These are phyloP conservation scores for Cajanus cajan DNA, from an alignment of 306 rosid genomes.

Conservation along the genomic window DNA sequence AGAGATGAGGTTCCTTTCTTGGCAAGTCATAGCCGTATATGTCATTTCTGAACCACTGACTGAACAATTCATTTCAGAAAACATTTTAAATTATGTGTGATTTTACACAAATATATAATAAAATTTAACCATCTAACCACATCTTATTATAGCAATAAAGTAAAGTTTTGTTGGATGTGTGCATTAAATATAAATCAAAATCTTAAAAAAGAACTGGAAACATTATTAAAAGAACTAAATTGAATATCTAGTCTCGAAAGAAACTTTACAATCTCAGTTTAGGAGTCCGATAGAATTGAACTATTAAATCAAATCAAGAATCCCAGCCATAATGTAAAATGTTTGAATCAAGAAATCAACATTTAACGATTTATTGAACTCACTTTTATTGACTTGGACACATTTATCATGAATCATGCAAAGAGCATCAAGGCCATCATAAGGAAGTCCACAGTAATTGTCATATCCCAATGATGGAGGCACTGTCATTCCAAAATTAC, in stretches of 20 bases:
- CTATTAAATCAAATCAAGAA: no score
- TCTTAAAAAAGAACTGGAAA: background rate
- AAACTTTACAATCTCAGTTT: background rate
- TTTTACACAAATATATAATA: background rate
- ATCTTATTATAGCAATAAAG: no score
- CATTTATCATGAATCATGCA: constrained; percentile 82
- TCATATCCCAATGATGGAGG: constrained; percentile 82
- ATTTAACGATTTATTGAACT: constrained; percentile 24
- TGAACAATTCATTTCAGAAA: background rate
- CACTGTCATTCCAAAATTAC: constrained; percentile 36
- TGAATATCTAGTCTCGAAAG: background rate
- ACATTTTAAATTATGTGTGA: background rate
- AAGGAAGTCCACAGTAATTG: constrained; percentile 81
- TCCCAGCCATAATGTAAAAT: background rate
- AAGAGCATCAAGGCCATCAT: constrained; percentile 85
- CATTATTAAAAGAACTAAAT: background rate
- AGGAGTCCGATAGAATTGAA: background rate
- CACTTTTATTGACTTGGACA: constrained; percentile 59
- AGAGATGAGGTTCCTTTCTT: no score
- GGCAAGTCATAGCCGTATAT: background rate
- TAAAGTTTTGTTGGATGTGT: no score
- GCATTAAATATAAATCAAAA: no score
- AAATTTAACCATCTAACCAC: background rate
- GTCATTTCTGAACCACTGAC: background rate
- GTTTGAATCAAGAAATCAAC: background rate